A percentile compares a stretch with the other conserved stretches of the same genome.
Evolutionary conservation across 345 rosid species (phyloP).

Genomic region (Populus alba): DNA sequence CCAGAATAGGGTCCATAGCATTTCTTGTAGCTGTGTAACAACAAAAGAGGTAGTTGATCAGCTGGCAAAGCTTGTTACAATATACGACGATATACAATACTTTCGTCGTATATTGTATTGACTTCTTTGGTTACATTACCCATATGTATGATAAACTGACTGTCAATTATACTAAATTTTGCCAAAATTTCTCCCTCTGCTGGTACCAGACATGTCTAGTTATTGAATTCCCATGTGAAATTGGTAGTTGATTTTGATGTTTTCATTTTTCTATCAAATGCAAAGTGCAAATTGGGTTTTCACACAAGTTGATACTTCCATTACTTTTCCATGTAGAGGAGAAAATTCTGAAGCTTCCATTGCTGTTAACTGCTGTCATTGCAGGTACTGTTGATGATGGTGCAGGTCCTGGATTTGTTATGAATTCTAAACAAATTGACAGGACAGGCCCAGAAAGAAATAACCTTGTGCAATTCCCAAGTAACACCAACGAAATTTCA

Average conservation of each 20-base stretch:
- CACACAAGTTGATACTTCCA: background rate
- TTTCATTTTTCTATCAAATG: background rate
- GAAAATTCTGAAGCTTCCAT: background rate
- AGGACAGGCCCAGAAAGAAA: slow-evolving; percentile 46
- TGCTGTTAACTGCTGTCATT: slow-evolving; percentile 16
- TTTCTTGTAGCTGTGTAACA: slow-evolving; percentile 66
- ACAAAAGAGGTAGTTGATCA: slow-evolving; percentile 89
- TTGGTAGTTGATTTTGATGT: background rate
- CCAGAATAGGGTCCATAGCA: slow-evolving; percentile 66
- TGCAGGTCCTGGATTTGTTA: slow-evolving; percentile 47
- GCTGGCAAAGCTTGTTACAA: slow-evolving; percentile 89
- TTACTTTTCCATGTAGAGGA: background rate
- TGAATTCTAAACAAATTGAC: slow-evolving; percentile 48
- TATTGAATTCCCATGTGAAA: background rate
- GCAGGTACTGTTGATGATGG: slow-evolving; percentile 37
- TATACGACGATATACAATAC: too few relatives aligned
- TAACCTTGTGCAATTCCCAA: slow-evolving; percentile 41
- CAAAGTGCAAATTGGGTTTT: background rate
- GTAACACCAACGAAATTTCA: slow-evolving; percentile 40
- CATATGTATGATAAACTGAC: background rate
- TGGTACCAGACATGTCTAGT: background rate
- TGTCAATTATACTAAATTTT: background rate
- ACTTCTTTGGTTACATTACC: background rate
- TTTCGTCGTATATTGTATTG: background rate
- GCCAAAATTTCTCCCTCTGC: background rate